These are phyloP conservation scores for Aquanectria penicillioides DNA, from an alignment of 2,329 filamentous ascomycete genomes.

Conservation along the genomic window DNA sequence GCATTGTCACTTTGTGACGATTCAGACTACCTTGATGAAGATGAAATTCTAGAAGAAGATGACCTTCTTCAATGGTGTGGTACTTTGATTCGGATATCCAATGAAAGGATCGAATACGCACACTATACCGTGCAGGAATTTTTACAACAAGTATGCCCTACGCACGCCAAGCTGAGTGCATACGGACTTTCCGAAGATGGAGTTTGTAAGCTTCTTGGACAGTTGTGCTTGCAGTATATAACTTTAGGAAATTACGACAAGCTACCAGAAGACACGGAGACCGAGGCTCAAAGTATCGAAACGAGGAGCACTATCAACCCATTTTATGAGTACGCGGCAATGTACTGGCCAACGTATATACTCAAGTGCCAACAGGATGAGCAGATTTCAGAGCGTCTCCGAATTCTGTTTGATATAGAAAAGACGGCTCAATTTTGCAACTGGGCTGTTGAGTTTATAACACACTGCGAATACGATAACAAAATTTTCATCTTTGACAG, in stretches of 20 bases:
- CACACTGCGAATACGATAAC: background rate
- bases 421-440: background rate
- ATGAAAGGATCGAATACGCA: background rate
- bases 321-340: background rate
- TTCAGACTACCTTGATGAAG: background rate
- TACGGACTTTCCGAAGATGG: background rate
- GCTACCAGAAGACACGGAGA: background rate
- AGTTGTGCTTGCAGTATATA: background rate
- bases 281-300: background rate
- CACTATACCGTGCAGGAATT: slow-evolving; percentile 2
- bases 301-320: background rate
- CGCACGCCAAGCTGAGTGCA: background rate
- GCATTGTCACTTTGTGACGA: background rate
- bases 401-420: background rate
- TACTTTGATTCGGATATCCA: background rate
- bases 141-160: background rate
- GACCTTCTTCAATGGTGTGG: background rate
- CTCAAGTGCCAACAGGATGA: background rate
- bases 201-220: background rate
- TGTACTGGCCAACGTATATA: background rate
- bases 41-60: background rate
- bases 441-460: background rate
- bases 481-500: background rate
- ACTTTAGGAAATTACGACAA: background rate
- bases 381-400: background rate